phyloP scores from a whole-genome alignment of 2,329 filamentous ascomycete genomes.

The Seiridium cupressi region DNA sequence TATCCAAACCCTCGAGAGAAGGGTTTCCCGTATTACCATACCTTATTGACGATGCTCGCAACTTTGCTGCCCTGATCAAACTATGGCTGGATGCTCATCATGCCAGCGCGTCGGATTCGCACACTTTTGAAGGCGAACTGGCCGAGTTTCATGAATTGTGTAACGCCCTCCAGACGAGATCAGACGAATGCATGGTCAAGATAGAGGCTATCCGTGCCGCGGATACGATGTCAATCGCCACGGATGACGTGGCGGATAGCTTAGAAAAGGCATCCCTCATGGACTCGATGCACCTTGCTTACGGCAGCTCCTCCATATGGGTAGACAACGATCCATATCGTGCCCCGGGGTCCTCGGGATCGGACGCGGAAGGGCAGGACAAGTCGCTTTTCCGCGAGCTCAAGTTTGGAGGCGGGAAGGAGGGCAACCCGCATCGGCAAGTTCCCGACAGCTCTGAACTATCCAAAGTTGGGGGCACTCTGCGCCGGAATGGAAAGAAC shows the following conservation, averaged over 20 bases:
- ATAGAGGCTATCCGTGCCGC: constrained; percentile 43
- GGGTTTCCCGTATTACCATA: constrained; percentile 93
- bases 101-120: constrained; percentile 26
- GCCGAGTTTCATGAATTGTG: constrained; percentile 53
- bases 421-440: constrained; percentile 22
- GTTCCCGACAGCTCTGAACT: constrained; percentile 29
- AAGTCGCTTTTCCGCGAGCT: constrained; percentile 16
- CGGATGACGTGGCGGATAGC: constrained; percentile 42
- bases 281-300: constrained; percentile 34
- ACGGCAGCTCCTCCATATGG: constrained; percentile 32
- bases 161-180: constrained; percentile 45
- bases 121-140: constrained; percentile 49
- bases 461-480: constrained; percentile 28
- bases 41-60: constrained; percentile 83
- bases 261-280: constrained; percentile 42
- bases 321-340: constrained; percentile 31
- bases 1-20: constrained; percentile 79
- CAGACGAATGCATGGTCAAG: constrained; percentile 49
- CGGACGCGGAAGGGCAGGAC: constrained; percentile 36
- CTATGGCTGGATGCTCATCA: constrained; percentile 67
- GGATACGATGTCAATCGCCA: constrained; percentile 31
- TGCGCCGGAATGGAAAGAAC: constrained; percentile 36
- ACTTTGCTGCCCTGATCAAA: constrained; percentile 79
- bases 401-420: constrained; percentile 19
- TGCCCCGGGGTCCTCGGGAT: constrained; percentile 51